Conservation (phyloP, 2,329 filamentous ascomycete genomes). For the Penicillium psychrosexuale region DNA sequence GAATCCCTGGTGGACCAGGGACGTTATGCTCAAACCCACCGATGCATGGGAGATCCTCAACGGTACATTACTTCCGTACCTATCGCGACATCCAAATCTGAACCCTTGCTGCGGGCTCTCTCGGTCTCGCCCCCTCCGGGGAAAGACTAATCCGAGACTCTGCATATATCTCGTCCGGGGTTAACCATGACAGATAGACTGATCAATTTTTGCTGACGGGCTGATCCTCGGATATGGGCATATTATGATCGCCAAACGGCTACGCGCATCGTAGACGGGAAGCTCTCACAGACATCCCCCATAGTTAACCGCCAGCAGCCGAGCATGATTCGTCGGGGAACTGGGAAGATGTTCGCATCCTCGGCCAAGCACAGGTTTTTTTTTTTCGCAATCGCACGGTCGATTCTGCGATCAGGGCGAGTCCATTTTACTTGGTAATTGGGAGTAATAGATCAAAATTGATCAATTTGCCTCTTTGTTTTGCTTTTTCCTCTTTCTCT, state of each 20-base stretch:
- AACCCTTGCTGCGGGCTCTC: slow-evolving; percentile 3
- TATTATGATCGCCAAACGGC: slow-evolving; percentile 24
- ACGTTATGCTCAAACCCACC: slow-evolving; percentile 1
- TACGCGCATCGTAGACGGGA: slow-evolving; percentile 15
- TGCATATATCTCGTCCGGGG: slow-evolving; percentile 11
- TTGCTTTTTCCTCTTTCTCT: not conserved
- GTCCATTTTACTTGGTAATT: not conserved
- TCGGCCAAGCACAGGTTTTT: not conserved
- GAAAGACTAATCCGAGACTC: slow-evolving; percentile 1
- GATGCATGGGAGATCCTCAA: slow-evolving; percentile 13
- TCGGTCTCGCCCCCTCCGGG: slow-evolving; percentile 1
- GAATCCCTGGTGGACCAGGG: slow-evolving; percentile 3
- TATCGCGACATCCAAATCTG: not conserved
- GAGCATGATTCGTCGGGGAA: slow-evolving; percentile 23
- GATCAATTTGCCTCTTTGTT: slow-evolving; percentile 1
- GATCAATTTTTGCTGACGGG: slow-evolving; percentile 4
- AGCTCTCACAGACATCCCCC: slow-evolving; percentile 1
- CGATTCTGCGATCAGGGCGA: not conserved
- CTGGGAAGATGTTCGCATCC: not conserved
- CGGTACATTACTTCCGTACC: not conserved
- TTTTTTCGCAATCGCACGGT: slow-evolving; percentile 13
- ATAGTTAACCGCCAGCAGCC: not conserved
- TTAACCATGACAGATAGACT: slow-evolving; percentile 11
- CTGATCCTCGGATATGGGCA: slow-evolving; percentile 14
- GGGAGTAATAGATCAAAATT: not conserved